Percentiles rank a stretch among this genome's conserved stretches.
Evolutionary conservation across 2,329 filamentous ascomycete genomes (phyloP).

Genomic region (Keithomyces neogunnii): DNA sequence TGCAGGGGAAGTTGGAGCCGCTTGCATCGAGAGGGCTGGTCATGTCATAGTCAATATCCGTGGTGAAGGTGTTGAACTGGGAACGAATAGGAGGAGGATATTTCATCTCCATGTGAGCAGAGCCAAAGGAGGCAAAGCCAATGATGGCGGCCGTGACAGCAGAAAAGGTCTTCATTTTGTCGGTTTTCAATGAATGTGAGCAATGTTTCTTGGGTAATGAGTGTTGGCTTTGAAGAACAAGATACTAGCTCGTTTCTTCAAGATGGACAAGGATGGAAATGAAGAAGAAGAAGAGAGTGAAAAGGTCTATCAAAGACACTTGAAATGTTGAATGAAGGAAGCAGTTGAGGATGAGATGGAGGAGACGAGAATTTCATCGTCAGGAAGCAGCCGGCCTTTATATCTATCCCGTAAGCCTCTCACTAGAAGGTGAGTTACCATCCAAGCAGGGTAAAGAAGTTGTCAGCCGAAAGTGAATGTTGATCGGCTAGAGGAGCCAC

Average conservation of each 20-base stretch:
- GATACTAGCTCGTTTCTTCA: background rate
- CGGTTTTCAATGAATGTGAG: background rate
- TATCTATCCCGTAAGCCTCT: too few relatives aligned
- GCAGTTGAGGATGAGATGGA: too few relatives aligned
- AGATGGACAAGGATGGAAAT: background rate
- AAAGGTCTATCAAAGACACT: too few relatives aligned
- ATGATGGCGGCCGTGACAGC: slow-evolving; percentile 31
- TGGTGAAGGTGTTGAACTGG: slow-evolving; percentile 40
- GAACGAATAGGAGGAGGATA: slow-evolving; percentile 43
- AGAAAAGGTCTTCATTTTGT: slow-evolving; percentile 30
- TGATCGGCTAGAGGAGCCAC: too few relatives aligned
- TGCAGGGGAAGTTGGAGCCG: slow-evolving; percentile 68
- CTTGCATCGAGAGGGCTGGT: slow-evolving; percentile 53
- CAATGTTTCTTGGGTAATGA: background rate
- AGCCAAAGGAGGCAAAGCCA: slow-evolving; percentile 32
- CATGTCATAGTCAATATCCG: slow-evolving; percentile 61
- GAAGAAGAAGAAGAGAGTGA: background rate
- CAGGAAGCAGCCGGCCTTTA: too few relatives aligned
- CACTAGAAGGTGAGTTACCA: too few relatives aligned
- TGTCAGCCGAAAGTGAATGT: too few relatives aligned
- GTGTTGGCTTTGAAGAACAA: background rate
- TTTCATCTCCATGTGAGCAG: slow-evolving; percentile 49
- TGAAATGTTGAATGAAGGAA: too few relatives aligned
- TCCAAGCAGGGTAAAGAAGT: too few relatives aligned
- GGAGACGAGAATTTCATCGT: too few relatives aligned